These are phyloP conservation scores for Corymbia calophylla DNA, from an alignment of 441 rosid genomes.

Conservation along the genomic window DNA sequence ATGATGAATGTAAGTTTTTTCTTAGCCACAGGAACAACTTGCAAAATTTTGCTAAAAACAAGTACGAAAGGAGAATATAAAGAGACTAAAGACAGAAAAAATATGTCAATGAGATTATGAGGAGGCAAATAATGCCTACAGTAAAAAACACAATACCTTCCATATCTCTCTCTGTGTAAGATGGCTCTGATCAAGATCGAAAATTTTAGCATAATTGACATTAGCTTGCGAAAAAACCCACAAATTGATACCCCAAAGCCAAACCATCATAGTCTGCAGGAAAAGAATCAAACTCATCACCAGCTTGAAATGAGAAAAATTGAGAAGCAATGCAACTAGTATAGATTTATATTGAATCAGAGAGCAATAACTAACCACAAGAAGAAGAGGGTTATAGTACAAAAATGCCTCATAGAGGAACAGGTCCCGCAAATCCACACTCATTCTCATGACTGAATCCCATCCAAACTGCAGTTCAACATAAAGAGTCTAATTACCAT, in stretches of 20 bases:
- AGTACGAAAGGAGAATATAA: neutral
- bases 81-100: neutral
- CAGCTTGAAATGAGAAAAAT: neutral
- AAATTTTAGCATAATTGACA: constrained; percentile 67
- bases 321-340: neutral
- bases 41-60: neutral
- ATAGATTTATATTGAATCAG: neutral
- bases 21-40: neutral
- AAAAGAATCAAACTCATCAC: neutral
- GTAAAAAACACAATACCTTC: constrained; percentile 51
- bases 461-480: constrained; percentile 67
- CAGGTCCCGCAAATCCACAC: constrained; percentile 69
- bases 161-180: constrained; percentile 88
- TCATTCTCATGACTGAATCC: constrained; percentile 95
- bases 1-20: neutral
- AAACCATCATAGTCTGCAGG: constrained; percentile 85
- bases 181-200: constrained; percentile 80
- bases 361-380: constrained; percentile 57
- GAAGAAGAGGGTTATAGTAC: constrained; percentile 95
- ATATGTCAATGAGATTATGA: neutral
- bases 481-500: neutral
- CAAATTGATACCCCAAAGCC: constrained; percentile 95
- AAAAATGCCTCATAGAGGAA: constrained; percentile 90
- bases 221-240: constrained; percentile 85
- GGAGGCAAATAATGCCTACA: neutral